These are phyloP conservation scores for Croton laevigatus DNA, from an alignment of 441 rosid species.

Conservation along the genomic window DNA sequence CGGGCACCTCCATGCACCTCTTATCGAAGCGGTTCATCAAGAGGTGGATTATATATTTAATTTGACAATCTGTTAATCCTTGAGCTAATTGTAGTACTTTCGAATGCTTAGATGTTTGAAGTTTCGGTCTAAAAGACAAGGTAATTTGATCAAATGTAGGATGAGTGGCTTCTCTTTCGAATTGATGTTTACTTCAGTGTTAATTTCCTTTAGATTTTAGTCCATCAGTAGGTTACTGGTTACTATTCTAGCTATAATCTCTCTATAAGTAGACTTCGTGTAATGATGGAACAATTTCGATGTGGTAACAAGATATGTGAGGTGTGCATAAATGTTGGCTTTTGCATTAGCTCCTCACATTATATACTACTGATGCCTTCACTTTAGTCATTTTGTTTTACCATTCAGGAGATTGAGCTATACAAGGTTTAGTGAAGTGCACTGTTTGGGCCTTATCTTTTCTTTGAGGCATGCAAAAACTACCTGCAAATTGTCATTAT, in stretches of 20 bases:
- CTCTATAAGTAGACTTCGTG: slow-evolving; percentile 59
- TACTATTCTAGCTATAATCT: slow-evolving; percentile 81
- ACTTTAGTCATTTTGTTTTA: slow-evolving; percentile 12
- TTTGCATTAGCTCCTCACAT: slow-evolving; percentile 3
- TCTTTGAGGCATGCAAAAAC: slow-evolving; percentile 66
- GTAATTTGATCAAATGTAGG: slow-evolving; percentile 79
- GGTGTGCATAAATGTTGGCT: slow-evolving; percentile 32
- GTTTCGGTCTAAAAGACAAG: slow-evolving; percentile 90
- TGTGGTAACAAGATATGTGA: slow-evolving; percentile 56
- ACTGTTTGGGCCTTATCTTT: slow-evolving; percentile 60
- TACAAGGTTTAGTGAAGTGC: slow-evolving; percentile 54
- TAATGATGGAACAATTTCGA: slow-evolving; percentile 68
- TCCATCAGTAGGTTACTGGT: slow-evolving; percentile 54
- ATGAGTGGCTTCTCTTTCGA: slow-evolving; percentile 1
- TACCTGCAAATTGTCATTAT: slow-evolving; percentile 63
- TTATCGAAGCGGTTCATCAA: too few species aligned
- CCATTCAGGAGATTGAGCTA: slow-evolving; percentile 54
- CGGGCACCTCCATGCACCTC: too few species aligned
- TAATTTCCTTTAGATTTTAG: slow-evolving; percentile 16
- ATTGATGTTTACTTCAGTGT: not conserved
- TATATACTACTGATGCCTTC: slow-evolving; percentile 18
- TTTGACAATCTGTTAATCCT: slow-evolving; percentile 17
- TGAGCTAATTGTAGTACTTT: slow-evolving; percentile 52
- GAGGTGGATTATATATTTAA: not conserved
- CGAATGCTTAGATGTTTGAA: slow-evolving; percentile 82